Evolutionary conservation across 768 basidiomycete species (phyloP).

Genomic region (Arthromyces matolae): DNA sequence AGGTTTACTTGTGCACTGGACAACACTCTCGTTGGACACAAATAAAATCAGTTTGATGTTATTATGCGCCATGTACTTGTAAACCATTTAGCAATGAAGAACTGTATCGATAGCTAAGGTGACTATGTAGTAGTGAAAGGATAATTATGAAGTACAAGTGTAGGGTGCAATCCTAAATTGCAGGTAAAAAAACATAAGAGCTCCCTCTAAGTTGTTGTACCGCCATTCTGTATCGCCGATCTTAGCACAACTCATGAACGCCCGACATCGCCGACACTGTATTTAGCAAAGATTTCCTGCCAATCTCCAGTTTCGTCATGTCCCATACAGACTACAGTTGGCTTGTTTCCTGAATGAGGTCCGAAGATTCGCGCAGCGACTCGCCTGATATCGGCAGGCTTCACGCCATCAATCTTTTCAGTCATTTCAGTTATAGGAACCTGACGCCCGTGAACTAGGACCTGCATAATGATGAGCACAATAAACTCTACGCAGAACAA

Average conservation of each 20-base stretch:
- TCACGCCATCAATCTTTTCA: conserved; percentile 75
- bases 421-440: conserved; percentile 91
- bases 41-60: conserved; percentile 21
- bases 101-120: too few relatives aligned
- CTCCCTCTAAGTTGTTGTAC: too few relatives aligned
- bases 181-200: too few relatives aligned
- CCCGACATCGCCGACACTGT: conserved; percentile 45
- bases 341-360: conserved; percentile 53
- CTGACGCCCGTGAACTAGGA: conserved; percentile 83
- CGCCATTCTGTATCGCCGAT: neutral
- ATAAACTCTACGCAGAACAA: too few relatives aligned
- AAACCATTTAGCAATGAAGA: conserved; percentile 7
- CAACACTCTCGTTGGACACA: conserved; percentile 61
- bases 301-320: conserved; percentile 72
- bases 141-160: too few relatives aligned
- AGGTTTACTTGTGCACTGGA: conserved; percentile 68
- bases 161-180: too few relatives aligned
- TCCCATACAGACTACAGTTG: conserved; percentile 84
- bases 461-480: conserved; percentile 33
- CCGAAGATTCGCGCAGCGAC: conserved; percentile 79
- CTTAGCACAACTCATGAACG: neutral
- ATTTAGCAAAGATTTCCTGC: conserved; percentile 59
- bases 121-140: too few relatives aligned
- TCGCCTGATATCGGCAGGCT: conserved; percentile 62
- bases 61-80: too few relatives aligned